Evolutionary conservation across 768 basidiomycete genomes (phyloP), one percentile per base, ranked within the genome.

Genomic region (Hemileccinum rubropunctum): DNA sequence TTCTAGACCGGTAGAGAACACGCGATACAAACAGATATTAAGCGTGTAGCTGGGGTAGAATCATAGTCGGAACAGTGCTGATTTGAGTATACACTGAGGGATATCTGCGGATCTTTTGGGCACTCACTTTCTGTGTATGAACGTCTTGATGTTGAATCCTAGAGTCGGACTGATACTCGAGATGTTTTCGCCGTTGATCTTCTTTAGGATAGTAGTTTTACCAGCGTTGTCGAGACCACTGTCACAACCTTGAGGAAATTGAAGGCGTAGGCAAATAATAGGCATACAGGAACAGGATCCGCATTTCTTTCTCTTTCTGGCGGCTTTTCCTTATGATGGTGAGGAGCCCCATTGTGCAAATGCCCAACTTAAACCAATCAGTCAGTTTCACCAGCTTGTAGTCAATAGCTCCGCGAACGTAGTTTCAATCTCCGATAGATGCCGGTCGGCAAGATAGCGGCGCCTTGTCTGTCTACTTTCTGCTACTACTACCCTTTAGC

Each of bases 81-180:
- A 47, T 57, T 58, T 55, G 51, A 54, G 57, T 46, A 54, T 45
- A 40, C 42, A 55, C 50, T 21, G 34, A 35, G 30, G 39, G 44
- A 36, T 42, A 68, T 39, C 43, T 20, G 56, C 47, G 58, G 47
- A 57, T 59, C 56, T 14, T 32, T 56, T 56, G 50, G 41, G 45
- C 34, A 64, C 80, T 70, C 69, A 98, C 92, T 88, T 88, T 70
- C 86, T 80, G 68, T 97, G 89, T 23, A 83, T 75, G 61, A 98
- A 92, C 6, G 95, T 97, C 76, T 95, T 95, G 77, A 98, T 99
- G 68, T 98, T 97, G 78, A 99, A 99, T 11, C 97, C 97, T 13
- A 99, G 75, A 10, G 97, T 98, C 2, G 97, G 97, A 61, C 88
- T 91, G 48, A 98, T 84, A 45, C 77, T 80, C 61, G 77, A 77